phyloP scores from a whole-genome alignment of 768 basidiomycete genomes.

The Flagelloscypha sp. region DNA sequence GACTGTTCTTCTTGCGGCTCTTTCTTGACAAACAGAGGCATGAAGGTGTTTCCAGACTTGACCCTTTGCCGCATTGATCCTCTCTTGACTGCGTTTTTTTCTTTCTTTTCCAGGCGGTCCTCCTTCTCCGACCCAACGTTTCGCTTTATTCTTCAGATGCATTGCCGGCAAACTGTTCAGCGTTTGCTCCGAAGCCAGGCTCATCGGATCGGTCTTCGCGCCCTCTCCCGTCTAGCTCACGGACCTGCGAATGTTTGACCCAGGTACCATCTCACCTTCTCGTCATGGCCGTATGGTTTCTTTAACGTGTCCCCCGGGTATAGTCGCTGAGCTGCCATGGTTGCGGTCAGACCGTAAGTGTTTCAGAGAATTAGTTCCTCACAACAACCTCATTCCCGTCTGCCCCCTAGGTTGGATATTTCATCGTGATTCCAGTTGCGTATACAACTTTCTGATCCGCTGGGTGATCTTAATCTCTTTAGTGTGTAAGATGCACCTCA shows the following conservation, averaged over 20 bases:
- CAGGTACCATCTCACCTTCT: no score
- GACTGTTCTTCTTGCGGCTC: slow-evolving; percentile 67
- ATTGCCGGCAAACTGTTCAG: slow-evolving; percentile 68
- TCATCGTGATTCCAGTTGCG: slow-evolving; percentile 63
- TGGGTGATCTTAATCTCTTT: slow-evolving; percentile 10
- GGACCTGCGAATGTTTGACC: slow-evolving; percentile 82
- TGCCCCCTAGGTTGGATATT: no score
- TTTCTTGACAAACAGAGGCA: slow-evolving; percentile 77
- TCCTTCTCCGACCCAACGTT: slow-evolving; percentile 74
- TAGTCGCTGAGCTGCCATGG: slow-evolving; percentile 73
- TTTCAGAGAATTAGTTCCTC: no score
- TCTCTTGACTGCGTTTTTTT: no score
- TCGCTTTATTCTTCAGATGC: slow-evolving; percentile 81
- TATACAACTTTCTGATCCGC: slow-evolving; percentile 5
- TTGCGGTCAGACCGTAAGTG: slow-evolving; percentile 59
- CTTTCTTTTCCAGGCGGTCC: slow-evolving; percentile 51
- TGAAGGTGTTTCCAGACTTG: slow-evolving; percentile 48
- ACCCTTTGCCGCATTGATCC: slow-evolving; percentile 1
- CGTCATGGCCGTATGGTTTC: no score
- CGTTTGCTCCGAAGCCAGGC: slow-evolving; percentile 35
- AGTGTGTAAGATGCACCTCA: slow-evolving; percentile 68
- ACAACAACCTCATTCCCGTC: no score
- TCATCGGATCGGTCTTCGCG: slow-evolving; percentile 29
- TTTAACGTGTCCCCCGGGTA: no score
- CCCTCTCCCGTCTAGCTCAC: slow-evolving; percentile 21